Percentiles rank a stretch among this genome's conserved stretches.
Evolutionary conservation across 805 yeast genomes (phyloP).

Genomic region (Lipomyces kockii): DNA sequence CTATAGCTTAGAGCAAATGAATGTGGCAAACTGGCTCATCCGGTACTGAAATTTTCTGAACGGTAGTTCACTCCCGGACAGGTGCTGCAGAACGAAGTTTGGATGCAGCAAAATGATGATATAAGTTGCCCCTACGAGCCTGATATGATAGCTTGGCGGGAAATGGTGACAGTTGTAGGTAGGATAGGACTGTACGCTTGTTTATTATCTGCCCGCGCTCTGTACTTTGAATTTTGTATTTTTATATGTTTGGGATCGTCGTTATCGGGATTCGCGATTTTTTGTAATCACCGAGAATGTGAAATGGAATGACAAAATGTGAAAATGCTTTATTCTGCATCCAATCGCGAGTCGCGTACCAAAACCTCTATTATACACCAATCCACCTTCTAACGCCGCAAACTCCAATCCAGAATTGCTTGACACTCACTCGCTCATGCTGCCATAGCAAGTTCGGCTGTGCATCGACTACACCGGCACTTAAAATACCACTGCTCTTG

Average conservation of each 20-base stretch:
- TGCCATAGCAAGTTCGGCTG: conserved; percentile 6
- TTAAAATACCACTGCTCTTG: conserved; percentile 62
- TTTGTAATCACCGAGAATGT: not conserved
- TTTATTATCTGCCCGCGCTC: not conserved
- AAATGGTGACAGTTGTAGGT: no score
- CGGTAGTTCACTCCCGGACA: no score
- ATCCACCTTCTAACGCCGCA: not conserved
- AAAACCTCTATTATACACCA: not conserved
- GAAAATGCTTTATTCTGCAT: not conserved
- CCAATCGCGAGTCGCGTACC: not conserved
- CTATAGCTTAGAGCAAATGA: no score
- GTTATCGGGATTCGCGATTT: not conserved
- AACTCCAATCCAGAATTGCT: not conserved
- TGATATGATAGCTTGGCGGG: no score
- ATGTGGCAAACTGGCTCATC: no score
- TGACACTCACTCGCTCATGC: not conserved
- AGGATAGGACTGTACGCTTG: not conserved
- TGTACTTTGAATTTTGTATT: no score
- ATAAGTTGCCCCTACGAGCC: no score
- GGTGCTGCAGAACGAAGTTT: no score
- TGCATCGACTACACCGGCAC: conserved; percentile 59
- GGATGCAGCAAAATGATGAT: no score
- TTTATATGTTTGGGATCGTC: no score
- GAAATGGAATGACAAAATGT: not conserved
- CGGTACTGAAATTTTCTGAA: no score